Conservation (phyloP, 2,329 filamentous ascomycete genomes). For the Sporothrix mexicana region DNA sequence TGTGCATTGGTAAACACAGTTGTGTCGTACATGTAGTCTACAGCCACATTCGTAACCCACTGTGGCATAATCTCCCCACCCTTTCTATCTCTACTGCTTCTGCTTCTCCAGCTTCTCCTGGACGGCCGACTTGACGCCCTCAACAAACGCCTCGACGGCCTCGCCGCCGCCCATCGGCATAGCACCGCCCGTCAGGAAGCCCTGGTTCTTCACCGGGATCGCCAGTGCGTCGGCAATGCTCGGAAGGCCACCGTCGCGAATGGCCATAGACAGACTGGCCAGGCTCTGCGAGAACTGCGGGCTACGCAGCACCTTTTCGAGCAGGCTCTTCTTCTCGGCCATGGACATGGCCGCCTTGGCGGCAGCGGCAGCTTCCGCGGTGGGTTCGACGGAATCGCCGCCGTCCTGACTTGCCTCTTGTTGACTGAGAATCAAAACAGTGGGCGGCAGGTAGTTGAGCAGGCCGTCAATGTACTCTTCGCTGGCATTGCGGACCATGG, state of each 20-base stretch:
- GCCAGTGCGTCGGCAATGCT: conserved; percentile 86
- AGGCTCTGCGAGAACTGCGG: conserved; percentile 91
- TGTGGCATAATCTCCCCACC: not conserved
- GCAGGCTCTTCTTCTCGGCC: conserved; percentile 77
- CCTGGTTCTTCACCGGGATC: conserved; percentile 82
- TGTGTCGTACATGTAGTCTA: conserved; percentile 12
- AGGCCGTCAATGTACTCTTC: conserved; percentile 74
- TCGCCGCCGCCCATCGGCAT: conserved; percentile 86
- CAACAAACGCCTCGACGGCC: conserved; percentile 88
- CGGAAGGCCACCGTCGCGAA: conserved; percentile 88
- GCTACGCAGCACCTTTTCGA: conserved; percentile 82
- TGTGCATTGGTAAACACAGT: not conserved
- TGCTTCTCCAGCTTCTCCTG: conserved; percentile 56
- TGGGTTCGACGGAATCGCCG: conserved; percentile 64
- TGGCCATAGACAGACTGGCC: conserved; percentile 80
- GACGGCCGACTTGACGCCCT: conserved; percentile 82
- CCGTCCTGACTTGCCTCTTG: conserved; percentile 63
- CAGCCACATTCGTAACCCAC: no score
- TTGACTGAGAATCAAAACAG: conserved; percentile 77
- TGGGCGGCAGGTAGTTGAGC: conserved; percentile 77
- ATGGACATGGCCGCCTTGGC: conserved; percentile 75
- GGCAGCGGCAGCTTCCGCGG: conserved; percentile 69
- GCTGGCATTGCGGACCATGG: conserved; percentile 70
- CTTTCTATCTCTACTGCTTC: conserved; percentile 36
- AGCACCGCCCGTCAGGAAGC: conserved; percentile 75